Percentiles rank a stretch among this genome's conserved stretches.
These are phyloP conservation scores for Scedosporium dehoogii DNA, from an alignment of 2,329 filamentous ascomycete species.

Conservation along the genomic window DNA sequence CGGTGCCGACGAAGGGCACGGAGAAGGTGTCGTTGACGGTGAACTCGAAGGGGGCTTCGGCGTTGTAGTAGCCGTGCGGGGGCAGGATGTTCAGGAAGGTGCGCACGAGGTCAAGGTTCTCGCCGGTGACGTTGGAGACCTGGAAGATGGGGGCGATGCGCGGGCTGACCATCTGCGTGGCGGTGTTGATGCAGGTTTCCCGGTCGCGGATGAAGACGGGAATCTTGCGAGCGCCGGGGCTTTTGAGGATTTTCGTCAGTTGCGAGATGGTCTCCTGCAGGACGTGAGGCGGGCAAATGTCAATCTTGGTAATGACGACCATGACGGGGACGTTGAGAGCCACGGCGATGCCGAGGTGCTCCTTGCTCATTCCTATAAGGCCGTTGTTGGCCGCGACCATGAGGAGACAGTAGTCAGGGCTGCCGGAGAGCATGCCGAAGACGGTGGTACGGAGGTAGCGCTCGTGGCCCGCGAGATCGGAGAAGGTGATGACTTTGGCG, in stretches of 20 bases:
- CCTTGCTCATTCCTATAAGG: constrained; percentile 94
- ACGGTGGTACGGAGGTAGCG: constrained; percentile 92
- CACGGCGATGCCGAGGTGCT: constrained; percentile 89
- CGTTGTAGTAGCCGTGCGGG: constrained; percentile 86
- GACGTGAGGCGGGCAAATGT: constrained; percentile 94
- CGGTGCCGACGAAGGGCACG: constrained; percentile 91
- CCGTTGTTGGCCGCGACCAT: constrained; percentile 99
- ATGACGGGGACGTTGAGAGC: constrained; percentile 95
- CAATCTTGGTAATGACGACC: constrained; percentile 96
- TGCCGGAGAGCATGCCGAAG: constrained; percentile 86
- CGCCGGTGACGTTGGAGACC: constrained; percentile 93
- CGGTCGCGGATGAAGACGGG: constrained; percentile 89
- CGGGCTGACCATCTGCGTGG: constrained; percentile 89
- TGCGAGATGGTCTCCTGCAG: constrained; percentile 87
- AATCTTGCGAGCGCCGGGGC: constrained; percentile 86
- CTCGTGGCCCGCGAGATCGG: constrained; percentile 91
- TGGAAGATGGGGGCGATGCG: constrained; percentile 96
- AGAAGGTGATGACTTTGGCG: constrained; percentile 94
- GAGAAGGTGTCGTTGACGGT: constrained; percentile 97
- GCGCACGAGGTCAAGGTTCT: constrained; percentile 81
- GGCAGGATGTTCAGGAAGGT: constrained; percentile 93
- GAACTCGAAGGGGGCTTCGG: constrained; percentile 83
- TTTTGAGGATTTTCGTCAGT: constrained; percentile 86
- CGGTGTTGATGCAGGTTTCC: constrained; percentile 89
- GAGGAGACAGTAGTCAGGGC: constrained; percentile 91